These are phyloP conservation scores for Diaporthe sp. DNA, from an alignment of 2,329 filamentous ascomycete genomes.

Conservation along the genomic window DNA sequence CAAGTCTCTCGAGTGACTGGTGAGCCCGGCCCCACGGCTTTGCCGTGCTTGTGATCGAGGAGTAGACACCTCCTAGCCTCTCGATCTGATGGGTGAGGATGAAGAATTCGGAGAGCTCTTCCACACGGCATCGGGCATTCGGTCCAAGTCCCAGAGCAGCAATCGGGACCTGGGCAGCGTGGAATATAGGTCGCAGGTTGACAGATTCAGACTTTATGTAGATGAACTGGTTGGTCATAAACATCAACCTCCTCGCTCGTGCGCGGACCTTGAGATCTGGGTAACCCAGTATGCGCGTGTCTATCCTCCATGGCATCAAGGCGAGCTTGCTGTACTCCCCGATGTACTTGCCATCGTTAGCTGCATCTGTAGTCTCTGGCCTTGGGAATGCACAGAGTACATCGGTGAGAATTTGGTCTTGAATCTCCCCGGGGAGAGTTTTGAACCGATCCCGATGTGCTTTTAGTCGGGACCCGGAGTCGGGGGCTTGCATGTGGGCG, in stretches of 20 bases:
- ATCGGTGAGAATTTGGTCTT: neutral
- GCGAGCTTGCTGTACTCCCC: neutral
- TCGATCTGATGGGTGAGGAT: constrained; percentile 2
- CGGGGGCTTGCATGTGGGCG: neutral
- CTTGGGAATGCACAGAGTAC: neutral
- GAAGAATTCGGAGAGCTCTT: neutral
- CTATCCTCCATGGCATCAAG: neutral
- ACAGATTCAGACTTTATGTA: neutral
- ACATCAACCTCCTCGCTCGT: neutral
- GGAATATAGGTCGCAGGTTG: constrained; percentile 1
- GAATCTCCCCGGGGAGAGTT: neutral
- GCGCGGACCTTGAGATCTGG: neutral
- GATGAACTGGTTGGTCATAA: neutral
- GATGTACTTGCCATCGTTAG: neutral
- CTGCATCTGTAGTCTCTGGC: neutral
- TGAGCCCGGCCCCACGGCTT: neutral
- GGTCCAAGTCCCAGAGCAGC: neutral
- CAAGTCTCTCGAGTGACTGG: neutral
- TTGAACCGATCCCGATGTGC: neutral
- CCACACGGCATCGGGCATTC: neutral
- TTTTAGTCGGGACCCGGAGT: neutral
- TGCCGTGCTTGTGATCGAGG: neutral
- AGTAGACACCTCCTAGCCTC: neutral
- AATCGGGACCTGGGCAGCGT: neutral
- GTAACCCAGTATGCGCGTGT: neutral